Evolutionary conservation across 2,329 filamentous ascomycete species (phyloP).

Genomic region (Amauroascus verrucosus): DNA sequence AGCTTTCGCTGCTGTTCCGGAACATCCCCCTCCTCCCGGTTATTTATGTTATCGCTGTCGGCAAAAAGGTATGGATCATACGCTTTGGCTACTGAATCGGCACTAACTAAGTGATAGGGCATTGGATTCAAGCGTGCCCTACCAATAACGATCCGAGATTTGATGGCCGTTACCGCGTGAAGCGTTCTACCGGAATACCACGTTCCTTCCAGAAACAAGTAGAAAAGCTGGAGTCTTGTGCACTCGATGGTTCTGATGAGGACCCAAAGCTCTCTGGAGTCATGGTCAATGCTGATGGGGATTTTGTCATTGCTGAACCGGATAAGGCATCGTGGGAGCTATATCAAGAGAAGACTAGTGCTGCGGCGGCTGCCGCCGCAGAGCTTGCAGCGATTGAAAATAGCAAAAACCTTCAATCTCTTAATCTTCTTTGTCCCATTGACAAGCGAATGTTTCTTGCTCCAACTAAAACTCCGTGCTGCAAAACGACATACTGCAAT

Average conservation of each 20-base stretch:
- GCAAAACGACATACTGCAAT: slow-evolving; percentile 96
- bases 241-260: slow-evolving; percentile 65
- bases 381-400: slow-evolving; percentile 66
- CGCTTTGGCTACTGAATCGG: background rate
- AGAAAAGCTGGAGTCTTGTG: slow-evolving; percentile 72
- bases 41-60: slow-evolving; percentile 96
- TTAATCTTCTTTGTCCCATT: slow-evolving; percentile 83
- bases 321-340: slow-evolving; percentile 95
- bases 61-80: slow-evolving; percentile 59
- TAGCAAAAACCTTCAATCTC: slow-evolving; percentile 78
- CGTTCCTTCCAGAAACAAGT: slow-evolving; percentile 91
- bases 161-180: slow-evolving; percentile 84
- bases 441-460: slow-evolving; percentile 98
- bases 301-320: slow-evolving; percentile 92
- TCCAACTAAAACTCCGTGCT: slow-evolving; percentile 98
- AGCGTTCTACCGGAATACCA: slow-evolving; percentile 93
- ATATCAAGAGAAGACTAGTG: slow-evolving; percentile 89
- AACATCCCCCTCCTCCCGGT: slow-evolving; percentile 82
- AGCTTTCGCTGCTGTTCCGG: slow-evolving; percentile 59
- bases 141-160: slow-evolving; percentile 98
- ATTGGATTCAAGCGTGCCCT: slow-evolving; percentile 96
- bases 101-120: slow-evolving; percentile 44
- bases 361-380: slow-evolving; percentile 68
- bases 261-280: slow-evolving; percentile 75
- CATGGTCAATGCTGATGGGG: slow-evolving; percentile 95